Conservation (phyloP, 108 stramenopile species). For the Nitzschia sp. region DNA sequence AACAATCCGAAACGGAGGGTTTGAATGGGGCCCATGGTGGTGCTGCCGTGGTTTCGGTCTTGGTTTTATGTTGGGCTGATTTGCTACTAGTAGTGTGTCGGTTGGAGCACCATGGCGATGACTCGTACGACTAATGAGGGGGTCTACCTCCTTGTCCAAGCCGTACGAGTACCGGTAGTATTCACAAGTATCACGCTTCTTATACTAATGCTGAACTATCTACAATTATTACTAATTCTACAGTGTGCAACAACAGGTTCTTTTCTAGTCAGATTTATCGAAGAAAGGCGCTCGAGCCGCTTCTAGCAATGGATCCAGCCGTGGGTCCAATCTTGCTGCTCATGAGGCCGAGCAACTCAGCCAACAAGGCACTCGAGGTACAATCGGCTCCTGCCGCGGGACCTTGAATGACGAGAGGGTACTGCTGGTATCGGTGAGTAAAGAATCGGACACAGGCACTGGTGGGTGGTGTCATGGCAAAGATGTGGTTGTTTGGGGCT, state of each 20-base stretch:
- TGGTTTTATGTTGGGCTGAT: too few relatives aligned
- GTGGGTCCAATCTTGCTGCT: conserved; percentile 43
- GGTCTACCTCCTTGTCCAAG: too few relatives aligned
- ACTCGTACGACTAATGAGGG: too few relatives aligned
- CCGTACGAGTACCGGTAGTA: too few relatives aligned
- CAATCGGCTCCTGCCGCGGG: conserved; percentile 73
- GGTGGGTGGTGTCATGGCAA: conserved; percentile 69
- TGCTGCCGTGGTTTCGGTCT: too few relatives aligned
- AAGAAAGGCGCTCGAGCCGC: conserved; percentile 29
- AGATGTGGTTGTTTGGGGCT: conserved; percentile 61
- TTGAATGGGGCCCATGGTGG: conserved; percentile 33
- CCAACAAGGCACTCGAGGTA: conserved; percentile 72
- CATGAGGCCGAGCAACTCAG: conserved; percentile 57
- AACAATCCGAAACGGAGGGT: conserved; percentile 42
- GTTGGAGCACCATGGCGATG: too few relatives aligned
- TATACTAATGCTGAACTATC: too few relatives aligned
- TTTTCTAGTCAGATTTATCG: not conserved
- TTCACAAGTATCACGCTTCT: too few relatives aligned
- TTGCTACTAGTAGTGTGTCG: too few relatives aligned
- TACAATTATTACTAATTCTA: too few relatives aligned
- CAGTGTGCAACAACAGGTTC: not conserved
- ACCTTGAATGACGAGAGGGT: conserved; percentile 70
- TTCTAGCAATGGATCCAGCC: conserved; percentile 39
- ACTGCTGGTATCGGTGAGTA: conserved; percentile 55
- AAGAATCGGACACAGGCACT: conserved; percentile 70